Evolutionary conservation across 768 basidiomycete genomes (phyloP).

Genomic region (Pleurotus pulmonarius): DNA sequence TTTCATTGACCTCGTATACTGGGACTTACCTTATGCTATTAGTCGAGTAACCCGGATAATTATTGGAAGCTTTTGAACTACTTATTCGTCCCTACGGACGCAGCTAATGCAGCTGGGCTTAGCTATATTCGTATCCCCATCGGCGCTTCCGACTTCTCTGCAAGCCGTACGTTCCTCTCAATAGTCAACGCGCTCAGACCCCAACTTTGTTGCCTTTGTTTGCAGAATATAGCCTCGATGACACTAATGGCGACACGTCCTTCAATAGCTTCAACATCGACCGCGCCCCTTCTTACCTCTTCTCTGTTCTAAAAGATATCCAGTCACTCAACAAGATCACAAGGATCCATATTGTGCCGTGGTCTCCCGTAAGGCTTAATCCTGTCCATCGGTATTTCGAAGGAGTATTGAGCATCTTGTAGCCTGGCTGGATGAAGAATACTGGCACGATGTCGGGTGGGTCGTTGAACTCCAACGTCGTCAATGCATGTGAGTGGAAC

Average conservation of each 20-base stretch:
- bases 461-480: slow-evolving; percentile 45
- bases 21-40: not conserved
- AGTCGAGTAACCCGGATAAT: slow-evolving; percentile 48
- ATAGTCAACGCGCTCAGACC: not conserved
- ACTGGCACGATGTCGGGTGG: slow-evolving; percentile 67
- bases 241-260: slow-evolving; percentile 55
- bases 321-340: slow-evolving; percentile 46
- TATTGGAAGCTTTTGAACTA: slow-evolving; percentile 58
- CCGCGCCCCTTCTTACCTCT: slow-evolving; percentile 57
- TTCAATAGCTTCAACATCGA: slow-evolving; percentile 56
- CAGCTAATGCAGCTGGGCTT: slow-evolving; percentile 59
- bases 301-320: slow-evolving; percentile 63
- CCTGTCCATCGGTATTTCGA: not conserved
- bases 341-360: slow-evolving; percentile 60
- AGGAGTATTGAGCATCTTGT: slow-evolving; percentile 10
- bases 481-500: slow-evolving; percentile 40
- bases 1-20: not conserved
- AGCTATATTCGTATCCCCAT: slow-evolving; percentile 68
- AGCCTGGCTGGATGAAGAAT: slow-evolving; percentile 82
- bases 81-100: slow-evolving; percentile 62
- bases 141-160: slow-evolving; percentile 74
- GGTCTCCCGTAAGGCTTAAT: slow-evolving; percentile 60
- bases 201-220: slow-evolving; percentile 1
- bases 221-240: slow-evolving; percentile 63
- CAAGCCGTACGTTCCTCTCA: slow-evolving; percentile 33